These are phyloP conservation scores for Acanthamoeba royreba DNA, from an alignment of 208 protist species.

Conservation along the genomic window DNA sequence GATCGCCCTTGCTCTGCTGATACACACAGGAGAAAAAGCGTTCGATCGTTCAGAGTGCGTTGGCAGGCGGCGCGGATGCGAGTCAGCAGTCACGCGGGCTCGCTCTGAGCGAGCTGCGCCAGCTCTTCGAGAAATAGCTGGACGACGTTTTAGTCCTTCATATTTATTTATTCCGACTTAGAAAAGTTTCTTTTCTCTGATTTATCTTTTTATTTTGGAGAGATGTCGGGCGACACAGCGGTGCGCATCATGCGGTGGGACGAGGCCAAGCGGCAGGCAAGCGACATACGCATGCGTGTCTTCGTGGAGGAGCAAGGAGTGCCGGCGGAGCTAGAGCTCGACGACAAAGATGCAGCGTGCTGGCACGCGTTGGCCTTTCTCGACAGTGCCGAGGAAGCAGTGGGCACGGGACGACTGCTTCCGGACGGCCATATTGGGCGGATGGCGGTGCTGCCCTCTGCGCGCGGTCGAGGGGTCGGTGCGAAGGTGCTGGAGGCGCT, in stretches of 20 bases:
- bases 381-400: background rate
- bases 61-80: background rate
- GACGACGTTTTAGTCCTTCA: too few relatives aligned
- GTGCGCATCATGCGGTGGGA: background rate
- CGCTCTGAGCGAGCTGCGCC: constrained; percentile 8
- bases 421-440: background rate
- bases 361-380: background rate
- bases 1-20: too few relatives aligned
- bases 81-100: constrained; percentile 2
- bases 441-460: background rate
- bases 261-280: background rate
- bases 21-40: constrained; percentile 27
- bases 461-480: background rate
- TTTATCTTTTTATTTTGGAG: too few relatives aligned
- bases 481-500: background rate
- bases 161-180: too few relatives aligned
- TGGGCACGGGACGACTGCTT: background rate
- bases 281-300: background rate
- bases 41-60: background rate
- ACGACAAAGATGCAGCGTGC: background rate
- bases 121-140: constrained; percentile 26
- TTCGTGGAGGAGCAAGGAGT: background rate
- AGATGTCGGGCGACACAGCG: too few relatives aligned
- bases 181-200: too few relatives aligned
- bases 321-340: background rate